Evolutionary conservation across 176 grass and related monocot genomes (phyloP).

Genomic region (Hyparrhenia diplandra): DNA sequence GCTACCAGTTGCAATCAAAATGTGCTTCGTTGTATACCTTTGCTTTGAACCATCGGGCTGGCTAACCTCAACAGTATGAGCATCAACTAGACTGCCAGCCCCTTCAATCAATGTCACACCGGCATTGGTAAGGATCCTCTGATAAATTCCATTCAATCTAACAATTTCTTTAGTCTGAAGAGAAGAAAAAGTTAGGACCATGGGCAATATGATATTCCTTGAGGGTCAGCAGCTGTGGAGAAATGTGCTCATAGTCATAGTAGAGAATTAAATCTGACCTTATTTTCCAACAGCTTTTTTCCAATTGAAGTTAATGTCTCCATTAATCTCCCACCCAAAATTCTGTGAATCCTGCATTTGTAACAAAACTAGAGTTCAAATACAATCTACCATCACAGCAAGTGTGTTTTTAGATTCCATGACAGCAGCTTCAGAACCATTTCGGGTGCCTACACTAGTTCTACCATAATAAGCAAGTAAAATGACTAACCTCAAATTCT

Average conservation of each 20-base stretch:
- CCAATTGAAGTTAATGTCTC: constrained; percentile 86
- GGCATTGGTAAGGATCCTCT: constrained; percentile 60
- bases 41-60: constrained; percentile 63
- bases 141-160: constrained; percentile 76
- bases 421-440: not conserved
- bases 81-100: constrained; percentile 66
- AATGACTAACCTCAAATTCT: constrained; percentile 69
- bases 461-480: not conserved
- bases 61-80: constrained; percentile 69
- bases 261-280: too few relatives aligned
- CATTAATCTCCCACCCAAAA: constrained; percentile 87
- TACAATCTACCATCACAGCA: not conserved
- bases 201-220: too few relatives aligned
- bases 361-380: not conserved
- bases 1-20: constrained; percentile 86
- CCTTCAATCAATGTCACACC: constrained; percentile 91
- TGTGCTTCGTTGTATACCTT: constrained; percentile 60
- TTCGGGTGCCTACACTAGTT: not conserved
- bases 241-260: not conserved
- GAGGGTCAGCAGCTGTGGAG: too few relatives aligned
- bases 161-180: constrained; percentile 82
- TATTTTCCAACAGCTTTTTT: constrained; percentile 34
- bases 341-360: constrained; percentile 63
- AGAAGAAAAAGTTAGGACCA: not conserved
- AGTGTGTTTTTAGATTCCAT: not conserved